Base-by-base conservation (phyloP, 495 filamentous ascomycete genomes). In the Xylaria venustula region DNA sequence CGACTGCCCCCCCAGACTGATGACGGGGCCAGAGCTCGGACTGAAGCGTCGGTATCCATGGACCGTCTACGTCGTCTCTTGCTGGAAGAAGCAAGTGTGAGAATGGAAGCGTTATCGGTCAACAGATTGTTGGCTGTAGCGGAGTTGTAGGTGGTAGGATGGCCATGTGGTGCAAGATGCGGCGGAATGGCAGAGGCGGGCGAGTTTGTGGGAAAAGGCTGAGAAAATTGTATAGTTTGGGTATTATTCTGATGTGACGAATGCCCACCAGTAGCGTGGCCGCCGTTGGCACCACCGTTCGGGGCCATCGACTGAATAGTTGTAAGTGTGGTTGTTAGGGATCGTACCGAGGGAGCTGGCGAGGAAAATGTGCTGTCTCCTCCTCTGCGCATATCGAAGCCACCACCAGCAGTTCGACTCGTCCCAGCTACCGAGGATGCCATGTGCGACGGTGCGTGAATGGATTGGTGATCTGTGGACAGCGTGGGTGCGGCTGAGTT, bases 1-100 rank as follows among this genome's bases (percentile, higher is more conserved):
- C 83, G 81, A 65, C 89, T 93, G 19, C 93, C 93, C 19, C 94
- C 94, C 80, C 91, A 98, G 1, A 97, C 76, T 0, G 91, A 96
- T 0, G 92, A 95, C 0, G 94, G 94, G 1, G 94, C 91, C 23
- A 98, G 81, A 2, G 91, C 94, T 44, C 94, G 91, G 17, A 97
- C 89, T 0, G 92, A 97, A 2, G 95, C 95, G 73, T 98, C 93
- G 0, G 95, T 98, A 73, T 98, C 94, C 67, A 97, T 82, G 0
- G 91, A 96, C 61, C 92, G 90, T 40, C 94, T 82, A 19, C 94
- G 89, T 45, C 91, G 88, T 26, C 89, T 85, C 71, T 97, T 96
- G 20, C 92, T 96, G 0, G 93, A 97, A 6, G 92, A 97, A 1
- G 94, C 94, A n/a, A 98, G 83, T 0, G 94, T 98, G 25, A 98